Evolutionary conservation across 2,329 filamentous ascomycete species (phyloP), one percentile per base, ranked within the genome.

Genomic region (Aureobasidium sp.): DNA sequence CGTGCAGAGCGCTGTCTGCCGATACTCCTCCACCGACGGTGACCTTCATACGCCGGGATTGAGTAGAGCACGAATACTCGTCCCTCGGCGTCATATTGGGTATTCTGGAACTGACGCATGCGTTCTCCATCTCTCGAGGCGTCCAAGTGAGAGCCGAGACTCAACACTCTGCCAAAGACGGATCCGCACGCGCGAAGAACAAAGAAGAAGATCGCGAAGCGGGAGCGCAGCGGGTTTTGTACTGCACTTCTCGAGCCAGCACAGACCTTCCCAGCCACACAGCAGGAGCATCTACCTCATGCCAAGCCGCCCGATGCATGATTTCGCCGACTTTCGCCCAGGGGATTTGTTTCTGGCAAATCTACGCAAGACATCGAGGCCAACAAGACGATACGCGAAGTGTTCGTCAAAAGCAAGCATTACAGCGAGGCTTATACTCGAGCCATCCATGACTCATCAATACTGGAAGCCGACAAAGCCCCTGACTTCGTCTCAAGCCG

Each of bases 211-310:
- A 19, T 54, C 22, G 53, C 29, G 53, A 7, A 45, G 35, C 17
- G 22, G 53, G 8, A 29, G 6, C 35, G 35, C 8, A 24, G 33
- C 35, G 27, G 39, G n/a, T 24, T 45, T 35, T 56, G 22, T 56
- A 56, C 24, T 45, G 22, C 6, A n/a, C 39, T 24, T n/a, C 12
- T 53, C 17, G 24, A 54, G 49, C 35, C 14, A 31, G 27, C 39
- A 56, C 53, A 37, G 39, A 56, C 53, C 53, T 44, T 44, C 37
- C 53, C 53, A 56, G 53, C 53, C 53, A 33, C 52, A n/a, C n/a
- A n/a, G n/a, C n/a, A n/a, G n/a, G n/a, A n/a, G n/a, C n/a, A n/a
- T n/a, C n/a, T n/a, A n/a, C n/a, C n/a, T n/a, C n/a, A n/a, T n/a
- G n/a, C n/a, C n/a, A n/a, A n/a, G n/a, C n/a, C n/a, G n/a, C n/a